Evolutionary conservation across 345 rosid species (phyloP).

Genomic region (Angophora floribunda): DNA sequence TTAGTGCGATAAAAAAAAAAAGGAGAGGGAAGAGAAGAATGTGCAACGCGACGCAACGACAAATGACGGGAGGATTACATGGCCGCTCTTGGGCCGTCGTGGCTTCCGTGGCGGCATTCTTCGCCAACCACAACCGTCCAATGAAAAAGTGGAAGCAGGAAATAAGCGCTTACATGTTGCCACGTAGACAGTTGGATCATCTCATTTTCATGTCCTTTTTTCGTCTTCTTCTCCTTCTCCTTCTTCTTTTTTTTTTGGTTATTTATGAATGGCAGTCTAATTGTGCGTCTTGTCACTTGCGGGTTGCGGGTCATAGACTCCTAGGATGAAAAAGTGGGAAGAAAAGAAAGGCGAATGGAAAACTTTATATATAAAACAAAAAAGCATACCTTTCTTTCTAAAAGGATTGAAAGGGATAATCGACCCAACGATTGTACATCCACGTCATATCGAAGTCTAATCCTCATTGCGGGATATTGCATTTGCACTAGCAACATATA

Average conservation of each 20-base stretch:
- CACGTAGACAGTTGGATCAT: neutral
- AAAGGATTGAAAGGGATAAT: neutral
- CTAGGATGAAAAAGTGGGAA: neutral
- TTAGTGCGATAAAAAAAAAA: neutral
- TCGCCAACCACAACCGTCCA: neutral
- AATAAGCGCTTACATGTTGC: neutral
- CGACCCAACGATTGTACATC: neutral
- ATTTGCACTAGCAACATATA: too few species aligned
- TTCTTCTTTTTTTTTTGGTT: fast-evolving
- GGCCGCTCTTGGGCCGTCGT: neutral
- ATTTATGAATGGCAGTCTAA: neutral
- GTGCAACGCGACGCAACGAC: neutral
- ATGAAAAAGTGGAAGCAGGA: neutral
- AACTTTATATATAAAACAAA: neutral
- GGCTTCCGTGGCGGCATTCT: neutral
- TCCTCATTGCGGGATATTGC: neutral
- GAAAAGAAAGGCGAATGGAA: neutral
- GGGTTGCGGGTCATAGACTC: neutral
- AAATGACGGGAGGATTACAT: neutral
- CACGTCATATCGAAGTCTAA: neutral
- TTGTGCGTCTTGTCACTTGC: neutral
- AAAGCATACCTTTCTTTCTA: neutral
- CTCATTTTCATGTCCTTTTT: neutral
- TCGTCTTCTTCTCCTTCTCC: neutral
- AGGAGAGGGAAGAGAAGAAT: neutral